Conservation (phyloP, 2,329 filamentous ascomycete genomes). For the Aspergillus ochraceoroseus region DNA sequence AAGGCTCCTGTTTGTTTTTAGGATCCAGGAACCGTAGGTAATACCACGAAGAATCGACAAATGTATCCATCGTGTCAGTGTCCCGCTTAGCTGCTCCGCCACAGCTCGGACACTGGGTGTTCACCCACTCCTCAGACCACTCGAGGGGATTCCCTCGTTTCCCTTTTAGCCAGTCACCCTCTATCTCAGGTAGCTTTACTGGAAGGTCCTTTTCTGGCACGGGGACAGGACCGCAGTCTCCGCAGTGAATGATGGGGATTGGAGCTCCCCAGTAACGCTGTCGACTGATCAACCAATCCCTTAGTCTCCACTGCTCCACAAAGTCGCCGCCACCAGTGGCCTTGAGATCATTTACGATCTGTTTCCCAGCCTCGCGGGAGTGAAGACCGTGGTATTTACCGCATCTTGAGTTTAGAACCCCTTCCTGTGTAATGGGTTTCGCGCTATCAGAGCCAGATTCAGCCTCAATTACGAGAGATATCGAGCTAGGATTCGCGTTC, state of each 20-base stretch:
- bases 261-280: conserved; percentile 90
- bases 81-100: conserved; percentile 67
- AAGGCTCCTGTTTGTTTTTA: conserved; percentile 57
- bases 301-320: conserved; percentile 71
- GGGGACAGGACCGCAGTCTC: conserved; percentile 68
- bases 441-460: conserved; percentile 42
- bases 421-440: conserved; percentile 59
- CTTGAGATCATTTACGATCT: conserved; percentile 52
- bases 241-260: conserved; percentile 82
- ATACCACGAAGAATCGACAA: conserved; percentile 94
- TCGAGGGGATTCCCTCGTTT: conserved; percentile 74
- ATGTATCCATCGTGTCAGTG: conserved; percentile 94
- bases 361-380: conserved; percentile 58
- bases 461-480: conserved; percentile 58
- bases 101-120: conserved; percentile 69
- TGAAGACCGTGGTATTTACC: conserved; percentile 60
- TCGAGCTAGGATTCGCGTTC: conserved; percentile 57
- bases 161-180: conserved; percentile 62
- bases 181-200: conserved; percentile 65
- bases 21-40: conserved; percentile 75
- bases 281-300: conserved; percentile 89
- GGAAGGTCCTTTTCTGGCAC: conserved; percentile 73
- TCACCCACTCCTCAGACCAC: conserved; percentile 65
- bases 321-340: conserved; percentile 55
- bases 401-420: conserved; percentile 62